Percentiles rank a stretch among this genome's conserved stretches.
phyloP scores from a whole-genome alignment of 495 filamentous ascomycete genomes.

The Penicillium cosmopolitanum region DNA sequence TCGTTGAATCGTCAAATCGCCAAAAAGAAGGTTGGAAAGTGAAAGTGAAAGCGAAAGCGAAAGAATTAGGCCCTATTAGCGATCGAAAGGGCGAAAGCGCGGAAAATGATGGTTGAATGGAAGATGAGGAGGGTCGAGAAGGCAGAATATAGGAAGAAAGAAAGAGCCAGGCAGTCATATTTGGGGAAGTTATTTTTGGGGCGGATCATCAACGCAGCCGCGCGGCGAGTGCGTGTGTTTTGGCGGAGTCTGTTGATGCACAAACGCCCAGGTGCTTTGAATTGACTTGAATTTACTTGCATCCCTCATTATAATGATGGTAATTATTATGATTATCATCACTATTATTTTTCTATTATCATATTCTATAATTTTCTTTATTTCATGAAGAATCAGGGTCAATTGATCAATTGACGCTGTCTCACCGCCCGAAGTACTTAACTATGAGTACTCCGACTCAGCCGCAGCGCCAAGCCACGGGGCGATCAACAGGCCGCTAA shows the following conservation, averaged over 20 bases:
- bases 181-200: slow-evolving; percentile 35
- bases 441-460: too few relatives aligned
- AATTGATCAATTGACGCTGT: background rate
- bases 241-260: too few relatives aligned
- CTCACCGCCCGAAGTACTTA: background rate
- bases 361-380: too few relatives aligned
- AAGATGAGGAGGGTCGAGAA: background rate
- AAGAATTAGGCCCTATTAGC: background rate
- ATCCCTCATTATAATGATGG: background rate
- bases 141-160: slow-evolving; percentile 15
- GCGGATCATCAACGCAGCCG: slow-evolving; percentile 31
- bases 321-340: background rate
- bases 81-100: slow-evolving; percentile 3
- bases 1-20: slow-evolving; percentile 7
- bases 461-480: background rate
- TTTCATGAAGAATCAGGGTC: too few relatives aligned
- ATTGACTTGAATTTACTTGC: background rate
- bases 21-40: background rate
- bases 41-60: background rate
- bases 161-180: slow-evolving; percentile 29
- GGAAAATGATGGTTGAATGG: slow-evolving; percentile 5
- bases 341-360: too few relatives aligned
- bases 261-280: background rate
- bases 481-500: background rate
- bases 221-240: slow-evolving; percentile 20